These are phyloP conservation scores for Croton laevigatus DNA, from an alignment of 441 rosid species.

Conservation along the genomic window DNA sequence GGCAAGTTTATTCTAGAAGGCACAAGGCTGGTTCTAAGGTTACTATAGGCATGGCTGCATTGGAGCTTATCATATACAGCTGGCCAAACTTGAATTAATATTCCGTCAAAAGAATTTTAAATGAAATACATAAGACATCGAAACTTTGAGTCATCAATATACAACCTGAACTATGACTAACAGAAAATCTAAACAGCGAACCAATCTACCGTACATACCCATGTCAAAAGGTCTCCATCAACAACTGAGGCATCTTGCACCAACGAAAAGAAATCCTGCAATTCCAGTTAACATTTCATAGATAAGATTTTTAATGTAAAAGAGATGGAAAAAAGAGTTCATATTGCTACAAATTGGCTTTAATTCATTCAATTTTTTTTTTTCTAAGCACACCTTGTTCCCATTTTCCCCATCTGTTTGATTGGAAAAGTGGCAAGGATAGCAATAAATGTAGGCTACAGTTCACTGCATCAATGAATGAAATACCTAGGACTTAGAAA, in stretches of 20 bases:
- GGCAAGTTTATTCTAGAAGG: too few species aligned
- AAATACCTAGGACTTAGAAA: not conserved
- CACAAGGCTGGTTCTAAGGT: too few species aligned
- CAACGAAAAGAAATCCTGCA: slow-evolving; percentile 77
- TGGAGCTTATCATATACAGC: too few species aligned
- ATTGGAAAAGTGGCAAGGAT: not conserved
- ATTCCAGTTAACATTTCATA: slow-evolving; percentile 15
- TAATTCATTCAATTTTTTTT: too few species aligned
- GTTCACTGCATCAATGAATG: not conserved
- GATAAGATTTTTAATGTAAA: not conserved
- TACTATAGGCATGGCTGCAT: too few species aligned
- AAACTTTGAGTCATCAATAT: slow-evolving; percentile 3
- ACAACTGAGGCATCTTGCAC: slow-evolving; percentile 63
- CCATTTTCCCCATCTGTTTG: too few species aligned
- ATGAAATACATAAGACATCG: too few species aligned
- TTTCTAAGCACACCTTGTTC: not conserved
- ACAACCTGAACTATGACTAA: not conserved
- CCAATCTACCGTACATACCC: slow-evolving; percentile 47
- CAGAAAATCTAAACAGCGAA: not conserved
- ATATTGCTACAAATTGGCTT: not conserved
- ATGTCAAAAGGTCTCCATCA: slow-evolving; percentile 84
- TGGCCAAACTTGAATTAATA: too few species aligned
- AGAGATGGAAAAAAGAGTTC: not conserved
- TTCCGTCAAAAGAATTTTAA: too few species aligned
- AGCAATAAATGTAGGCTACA: not conserved